Evolutionary conservation across 1,284 basidiomycete genomes (phyloP), one percentile per base, ranked within the genome.

Genomic region (Ustilago loliicola): DNA sequence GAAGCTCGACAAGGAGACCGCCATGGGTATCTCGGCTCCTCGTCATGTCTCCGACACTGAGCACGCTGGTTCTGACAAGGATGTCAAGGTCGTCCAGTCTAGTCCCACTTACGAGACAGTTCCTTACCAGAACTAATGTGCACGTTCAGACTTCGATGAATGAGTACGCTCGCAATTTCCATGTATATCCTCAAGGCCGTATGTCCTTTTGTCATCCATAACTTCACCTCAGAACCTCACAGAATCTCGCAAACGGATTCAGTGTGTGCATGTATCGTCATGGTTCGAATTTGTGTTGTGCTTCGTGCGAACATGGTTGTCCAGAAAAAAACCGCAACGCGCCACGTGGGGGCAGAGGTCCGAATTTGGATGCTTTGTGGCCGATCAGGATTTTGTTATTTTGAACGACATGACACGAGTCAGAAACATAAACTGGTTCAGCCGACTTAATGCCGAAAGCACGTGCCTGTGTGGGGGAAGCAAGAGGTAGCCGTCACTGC

Each of bases 1-100:
- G 25, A 77, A 69, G 64, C 66, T 69, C 36, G 66, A 67, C 50
- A 70, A 56, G 61, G 61, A 67, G 61, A 62, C 64, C 11, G 36
- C 63, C 36, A 66, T 65, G 62, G 63, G 30, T 23, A 19, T 69
- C 45, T 48, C 61, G n/a, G 64, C 56, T 9, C 2, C 55, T 25
- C 42, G n/a, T 7, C 51, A 42, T 23, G 32, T 25, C 27, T 27
- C 60, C 17, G 69, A 72, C 42, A 25, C 66, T 21, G 69, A 66
- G 53, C 64, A 66, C n/a, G 23, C 54, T 5, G 48, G 53, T 50
- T 72, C 69, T 13, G 69, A 72, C 56, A 72, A 70, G 62, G 68
- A 70, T 30, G 53, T 65, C 68, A 70, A 70, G 58, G 19, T 65
- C 11, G 53, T 54, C 15, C 48, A 62, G 48, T 15, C 47, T 30